Conservation (phyloP, 148 eudicot genomes). For the Cornus suecica region DNA sequence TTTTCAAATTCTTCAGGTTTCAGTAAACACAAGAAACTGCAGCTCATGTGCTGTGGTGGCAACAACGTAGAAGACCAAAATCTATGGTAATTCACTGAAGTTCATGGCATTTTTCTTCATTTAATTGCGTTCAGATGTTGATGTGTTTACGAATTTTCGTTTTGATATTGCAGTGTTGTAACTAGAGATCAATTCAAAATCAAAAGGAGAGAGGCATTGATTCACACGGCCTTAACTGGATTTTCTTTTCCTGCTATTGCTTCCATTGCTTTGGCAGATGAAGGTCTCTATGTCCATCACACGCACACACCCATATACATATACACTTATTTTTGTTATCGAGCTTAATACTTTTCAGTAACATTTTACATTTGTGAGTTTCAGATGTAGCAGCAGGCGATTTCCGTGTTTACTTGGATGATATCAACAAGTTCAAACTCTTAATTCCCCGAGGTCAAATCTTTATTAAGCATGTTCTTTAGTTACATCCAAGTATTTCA, state of each 20-base stretch:
- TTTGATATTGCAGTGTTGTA: slow-evolving; percentile 5
- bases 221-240: slow-evolving; percentile 27
- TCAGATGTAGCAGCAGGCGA: slow-evolving; percentile 42
- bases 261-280: slow-evolving; percentile 42
- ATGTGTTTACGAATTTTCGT: background rate
- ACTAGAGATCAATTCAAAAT: slow-evolving; percentile 19
- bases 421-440: slow-evolving; percentile 70
- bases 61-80: slow-evolving; percentile 8
- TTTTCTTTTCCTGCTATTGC: slow-evolving; percentile 34
- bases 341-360: background rate
- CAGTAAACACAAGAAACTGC: slow-evolving; percentile 1
- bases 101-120: background rate
- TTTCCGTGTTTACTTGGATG: slow-evolving; percentile 65
- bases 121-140: background rate
- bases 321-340: slow-evolving; percentile 1
- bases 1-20: background rate
- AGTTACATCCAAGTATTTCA: background rate
- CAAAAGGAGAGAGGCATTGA: slow-evolving; percentile 31
- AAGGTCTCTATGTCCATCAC: slow-evolving; percentile 16
- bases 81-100: background rate
- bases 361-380: background rate
- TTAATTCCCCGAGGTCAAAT: slow-evolving; percentile 71
- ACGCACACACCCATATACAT: too few species aligned
- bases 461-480: background rate
- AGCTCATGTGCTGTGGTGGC: slow-evolving; percentile 7